phyloP scores from a whole-genome alignment of 2,329 filamentous ascomycete species.

The Scleromitrula shiraiana region DNA sequence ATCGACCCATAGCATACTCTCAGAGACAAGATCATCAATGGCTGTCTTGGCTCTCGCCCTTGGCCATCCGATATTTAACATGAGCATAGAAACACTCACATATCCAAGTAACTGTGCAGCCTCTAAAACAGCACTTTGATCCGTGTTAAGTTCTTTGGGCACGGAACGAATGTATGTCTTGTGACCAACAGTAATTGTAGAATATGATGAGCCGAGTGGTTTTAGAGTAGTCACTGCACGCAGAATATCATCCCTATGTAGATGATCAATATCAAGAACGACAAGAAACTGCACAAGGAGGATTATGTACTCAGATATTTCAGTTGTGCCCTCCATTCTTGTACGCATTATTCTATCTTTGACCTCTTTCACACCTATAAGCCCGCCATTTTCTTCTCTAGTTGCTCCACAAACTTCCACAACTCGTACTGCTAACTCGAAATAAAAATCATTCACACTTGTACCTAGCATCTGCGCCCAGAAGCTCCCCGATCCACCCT shows the following conservation, averaged over 20 bases:
- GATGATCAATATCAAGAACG: constrained; percentile 7
- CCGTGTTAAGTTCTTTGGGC: constrained; percentile 88
- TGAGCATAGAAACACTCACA: constrained; percentile 82
- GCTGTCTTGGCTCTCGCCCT: constrained; percentile 78
- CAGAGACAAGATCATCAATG: constrained; percentile 79
- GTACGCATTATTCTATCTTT: constrained; percentile 65
- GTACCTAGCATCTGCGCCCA: constrained; percentile 91
- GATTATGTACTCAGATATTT: constrained; percentile 69
- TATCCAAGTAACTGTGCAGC: constrained; percentile 84
- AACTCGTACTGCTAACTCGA: constrained; percentile 90
- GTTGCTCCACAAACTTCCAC: constrained; percentile 88
- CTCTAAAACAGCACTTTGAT: constrained; percentile 88
- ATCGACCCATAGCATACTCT: constrained; percentile 92
- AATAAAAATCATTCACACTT: constrained; percentile 97
- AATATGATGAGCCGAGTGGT: constrained; percentile 83
- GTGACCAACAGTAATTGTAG: constrained; percentile 72
- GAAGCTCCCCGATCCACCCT: constrained; percentile 54
- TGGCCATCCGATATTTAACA: constrained; percentile 80
- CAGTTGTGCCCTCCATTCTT: constrained; percentile 64
- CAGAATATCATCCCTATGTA: constrained; percentile 70
- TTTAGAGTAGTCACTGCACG: constrained; percentile 80
- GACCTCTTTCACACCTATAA: constrained; percentile 79
- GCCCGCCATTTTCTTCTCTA: constrained; percentile 80
- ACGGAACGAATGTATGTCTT: constrained; percentile 86
- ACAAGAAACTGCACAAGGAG: neutral